Evolutionary conservation across 169 alveolate genomes (phyloP).

Genomic region (Perkinsus olseni): DNA sequence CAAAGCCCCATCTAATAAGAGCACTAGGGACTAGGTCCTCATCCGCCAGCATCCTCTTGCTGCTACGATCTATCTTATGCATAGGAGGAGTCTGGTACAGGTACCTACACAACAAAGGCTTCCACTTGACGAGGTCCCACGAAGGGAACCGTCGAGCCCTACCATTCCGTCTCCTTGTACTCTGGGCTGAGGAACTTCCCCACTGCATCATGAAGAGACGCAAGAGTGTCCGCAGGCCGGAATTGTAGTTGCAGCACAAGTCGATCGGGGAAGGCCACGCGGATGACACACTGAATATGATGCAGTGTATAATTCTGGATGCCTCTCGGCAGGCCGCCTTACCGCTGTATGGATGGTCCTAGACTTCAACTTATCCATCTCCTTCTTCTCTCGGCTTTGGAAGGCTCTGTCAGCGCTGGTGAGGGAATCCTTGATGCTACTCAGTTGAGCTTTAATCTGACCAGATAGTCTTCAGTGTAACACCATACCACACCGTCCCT

Average conservation of each 20-base stretch:
- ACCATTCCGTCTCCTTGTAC: not conserved
- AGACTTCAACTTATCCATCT: not conserved
- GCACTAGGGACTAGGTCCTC: not conserved
- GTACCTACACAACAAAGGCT: not conserved
- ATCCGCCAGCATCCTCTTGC: not conserved
- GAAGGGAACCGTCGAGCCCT: not conserved
- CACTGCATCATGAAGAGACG: not conserved
- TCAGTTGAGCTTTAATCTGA: not conserved
- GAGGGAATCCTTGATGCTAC: not conserved
- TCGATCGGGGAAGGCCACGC: not conserved
- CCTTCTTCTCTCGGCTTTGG: not conserved
- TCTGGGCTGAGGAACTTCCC: not conserved
- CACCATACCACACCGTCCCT: not conserved
- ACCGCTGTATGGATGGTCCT: not conserved
- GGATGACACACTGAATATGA: not conserved
- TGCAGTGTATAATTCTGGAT: not conserved
- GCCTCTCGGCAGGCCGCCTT: not conserved
- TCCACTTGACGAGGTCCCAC: not conserved
- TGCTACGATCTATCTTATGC: not conserved
- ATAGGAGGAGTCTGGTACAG: not conserved
- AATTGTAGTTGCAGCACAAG: not conserved
- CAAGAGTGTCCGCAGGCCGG: not conserved
- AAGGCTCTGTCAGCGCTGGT: not conserved
- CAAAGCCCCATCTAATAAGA: not conserved
- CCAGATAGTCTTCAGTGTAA: not conserved